A percentile compares a stretch with the other conserved stretches of the same genome.
Evolutionary conservation across 1,284 basidiomycete species (phyloP).

Genomic region (Salmacisia buchloeana): DNA sequence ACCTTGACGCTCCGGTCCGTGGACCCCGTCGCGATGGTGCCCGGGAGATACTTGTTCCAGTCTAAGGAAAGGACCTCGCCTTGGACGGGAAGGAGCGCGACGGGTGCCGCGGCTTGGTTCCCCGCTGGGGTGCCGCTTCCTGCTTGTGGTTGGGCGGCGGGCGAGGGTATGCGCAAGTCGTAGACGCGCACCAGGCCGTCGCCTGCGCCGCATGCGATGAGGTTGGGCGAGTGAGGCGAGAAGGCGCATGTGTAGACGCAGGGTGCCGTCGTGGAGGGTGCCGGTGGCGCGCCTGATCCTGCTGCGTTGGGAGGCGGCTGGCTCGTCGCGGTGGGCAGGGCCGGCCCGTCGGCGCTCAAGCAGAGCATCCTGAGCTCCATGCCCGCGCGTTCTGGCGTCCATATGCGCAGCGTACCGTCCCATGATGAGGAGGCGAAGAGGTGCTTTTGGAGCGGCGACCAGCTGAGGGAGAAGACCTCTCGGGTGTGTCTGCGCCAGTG

Average conservation of each 20-base stretch:
- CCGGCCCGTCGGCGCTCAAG: background rate
- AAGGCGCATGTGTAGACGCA: constrained; percentile 86
- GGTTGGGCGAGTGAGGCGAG: constrained; percentile 79
- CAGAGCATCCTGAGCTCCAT: constrained; percentile 6
- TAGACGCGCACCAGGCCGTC: constrained; percentile 55
- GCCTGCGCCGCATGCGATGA: constrained; percentile 74
- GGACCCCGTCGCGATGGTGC: constrained; percentile 69
- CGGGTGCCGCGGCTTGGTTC: constrained; percentile 11
- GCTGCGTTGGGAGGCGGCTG: background rate
- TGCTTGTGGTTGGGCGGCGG: background rate
- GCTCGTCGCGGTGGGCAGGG: background rate
- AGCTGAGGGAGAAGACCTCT: constrained; percentile 92
- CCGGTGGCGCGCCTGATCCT: background rate
- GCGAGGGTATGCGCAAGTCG: constrained; percentile 28
- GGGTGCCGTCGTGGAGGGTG: constrained; percentile 50
- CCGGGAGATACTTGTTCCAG: constrained; percentile 86
- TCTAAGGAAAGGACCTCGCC: constrained; percentile 64
- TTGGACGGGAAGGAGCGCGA: constrained; percentile 31
- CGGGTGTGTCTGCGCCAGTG: constrained; percentile 88
- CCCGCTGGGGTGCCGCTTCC: constrained; percentile 8
- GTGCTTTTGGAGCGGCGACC: constrained; percentile 91
- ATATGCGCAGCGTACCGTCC: constrained; percentile 76
- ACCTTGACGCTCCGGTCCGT: constrained; percentile 74
- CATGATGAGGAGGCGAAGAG: constrained; percentile 76
- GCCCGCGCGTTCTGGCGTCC: background rate